These are phyloP conservation scores for Ogataea pini DNA, from an alignment of 805 yeast genomes.

Conservation along the genomic window DNA sequence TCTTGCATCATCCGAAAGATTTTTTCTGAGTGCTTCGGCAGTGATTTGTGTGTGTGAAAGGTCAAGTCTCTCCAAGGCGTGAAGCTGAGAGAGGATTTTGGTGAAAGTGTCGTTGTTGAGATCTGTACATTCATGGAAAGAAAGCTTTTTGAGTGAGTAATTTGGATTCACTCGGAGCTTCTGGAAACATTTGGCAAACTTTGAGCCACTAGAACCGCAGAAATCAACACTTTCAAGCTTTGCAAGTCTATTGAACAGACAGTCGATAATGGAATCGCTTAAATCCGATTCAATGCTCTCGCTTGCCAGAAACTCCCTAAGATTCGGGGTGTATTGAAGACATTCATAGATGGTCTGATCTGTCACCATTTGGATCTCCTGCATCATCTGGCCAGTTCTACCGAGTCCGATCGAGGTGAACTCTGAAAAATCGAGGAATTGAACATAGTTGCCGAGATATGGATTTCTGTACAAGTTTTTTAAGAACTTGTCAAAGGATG, in stretches of 20 bases:
- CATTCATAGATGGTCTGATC: constrained; percentile 66
- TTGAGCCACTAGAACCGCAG: constrained; percentile 78
- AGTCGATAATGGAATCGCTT: constrained; percentile 55
- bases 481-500: constrained; percentile 71
- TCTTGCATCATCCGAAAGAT: constrained; percentile 55
- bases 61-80: constrained; percentile 66
- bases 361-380: constrained; percentile 89
- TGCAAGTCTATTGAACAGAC: constrained; percentile 54
- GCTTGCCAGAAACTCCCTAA: constrained; percentile 77
- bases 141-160: constrained; percentile 46
- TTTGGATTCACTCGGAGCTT: constrained; percentile 36
- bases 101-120: constrained; percentile 58
- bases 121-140: constrained; percentile 88
- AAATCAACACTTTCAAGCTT: constrained; percentile 74
- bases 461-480: constrained; percentile 49
- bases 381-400: constrained; percentile 85
- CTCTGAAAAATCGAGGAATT: constrained; percentile 81
- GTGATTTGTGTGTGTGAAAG: constrained; percentile 79
- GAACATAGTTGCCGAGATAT: constrained; percentile 60
- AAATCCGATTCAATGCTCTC: constrained; percentile 86
- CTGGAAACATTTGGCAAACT: constrained; percentile 60
- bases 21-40: constrained; percentile 53
- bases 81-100: constrained; percentile 57
- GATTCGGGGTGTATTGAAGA: constrained; percentile 60
- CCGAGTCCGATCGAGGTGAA: constrained; percentile 90